phyloP scores from a whole-genome alignment of 305 asterid species.

The Solanum hybrid region DNA sequence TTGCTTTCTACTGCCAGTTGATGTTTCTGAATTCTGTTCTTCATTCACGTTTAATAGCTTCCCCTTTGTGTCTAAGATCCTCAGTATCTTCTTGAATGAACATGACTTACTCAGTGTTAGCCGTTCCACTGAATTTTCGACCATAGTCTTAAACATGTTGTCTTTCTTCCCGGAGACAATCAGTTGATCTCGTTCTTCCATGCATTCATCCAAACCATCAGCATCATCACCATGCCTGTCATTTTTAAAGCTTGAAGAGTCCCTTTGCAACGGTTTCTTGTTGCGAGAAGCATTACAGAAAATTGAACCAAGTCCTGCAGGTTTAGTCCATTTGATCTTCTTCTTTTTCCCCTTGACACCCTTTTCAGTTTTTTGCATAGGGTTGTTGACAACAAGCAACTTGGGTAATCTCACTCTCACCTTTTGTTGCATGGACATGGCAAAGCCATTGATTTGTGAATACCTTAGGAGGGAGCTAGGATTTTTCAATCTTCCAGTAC shows the following conservation, averaged over 20 bases:
- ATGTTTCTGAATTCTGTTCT: background rate
- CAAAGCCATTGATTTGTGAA: background rate
- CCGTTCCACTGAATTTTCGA: background rate
- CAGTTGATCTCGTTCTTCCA: background rate
- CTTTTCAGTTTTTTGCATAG: background rate
- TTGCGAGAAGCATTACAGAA: background rate
- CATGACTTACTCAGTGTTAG: background rate
- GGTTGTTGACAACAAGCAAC: background rate
- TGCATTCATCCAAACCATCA: background rate
- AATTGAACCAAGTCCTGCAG: background rate
- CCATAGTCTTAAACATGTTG: background rate
- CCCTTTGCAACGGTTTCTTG: background rate
- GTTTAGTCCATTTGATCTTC: background rate
- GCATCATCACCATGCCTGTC: background rate
- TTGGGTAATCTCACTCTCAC: constrained; percentile 2
- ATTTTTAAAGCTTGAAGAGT: background rate
- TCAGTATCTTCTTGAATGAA: background rate
- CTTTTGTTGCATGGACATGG: background rate
- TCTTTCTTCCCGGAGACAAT: background rate
- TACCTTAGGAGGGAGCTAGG: background rate
- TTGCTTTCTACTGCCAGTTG: background rate
- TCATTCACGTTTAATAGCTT: background rate
- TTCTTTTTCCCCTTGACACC: background rate
- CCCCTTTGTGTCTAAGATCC: background rate
- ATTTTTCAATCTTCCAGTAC: background rate